Evolutionary conservation across 2,329 filamentous ascomycete species (phyloP), one percentile per base, ranked within the genome.

Genomic region (Monosporascus sp.): DNA sequence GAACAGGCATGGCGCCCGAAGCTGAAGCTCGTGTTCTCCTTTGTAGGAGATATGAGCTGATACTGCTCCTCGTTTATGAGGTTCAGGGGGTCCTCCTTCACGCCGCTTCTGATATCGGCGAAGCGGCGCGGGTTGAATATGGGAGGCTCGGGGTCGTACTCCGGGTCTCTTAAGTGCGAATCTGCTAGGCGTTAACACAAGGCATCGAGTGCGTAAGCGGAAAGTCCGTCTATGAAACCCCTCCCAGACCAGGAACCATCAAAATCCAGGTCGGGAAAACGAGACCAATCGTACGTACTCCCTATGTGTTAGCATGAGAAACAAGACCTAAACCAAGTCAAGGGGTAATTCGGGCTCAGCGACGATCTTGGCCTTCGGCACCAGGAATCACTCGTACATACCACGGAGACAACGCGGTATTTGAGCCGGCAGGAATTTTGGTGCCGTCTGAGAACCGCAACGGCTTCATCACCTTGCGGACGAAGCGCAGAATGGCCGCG

Each of bases 391-490:
- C 31, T 5, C 31, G 31, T 35, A 35, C 31, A 14, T 14, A 35
- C 11, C 31, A 14, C 31, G 14, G 31, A 14, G 74, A 63, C 0
- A 73, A 60, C 58, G 77, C 73, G 49, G 77, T 69, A 17, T 69
- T 64, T 11, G 68, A 66, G 22, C 73, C 74, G 3, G 67, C 67
- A 0, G 74, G 74, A 14, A 77, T 65, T 37, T 58, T 48, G 9
- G 63, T 65, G 9, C 63, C 63, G 48, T 64, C 61, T 44, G 56
- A 62, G 5, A 65, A 52, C 7, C 58, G 63, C 26, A 64, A 57
- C 11, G 73, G 66, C 60, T 75, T 70, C 11, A 74, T 60, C 16
- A 78, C 75, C 54, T 73, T 76, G 53, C 78, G 76, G 22, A 58
- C 55, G 63, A 81, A 80, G 3, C 76, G 71, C 1, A 67, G 69